Evolutionary conservation across 2,329 filamentous ascomycete species (phyloP).

Genomic region (Diplocarpon rosae): DNA sequence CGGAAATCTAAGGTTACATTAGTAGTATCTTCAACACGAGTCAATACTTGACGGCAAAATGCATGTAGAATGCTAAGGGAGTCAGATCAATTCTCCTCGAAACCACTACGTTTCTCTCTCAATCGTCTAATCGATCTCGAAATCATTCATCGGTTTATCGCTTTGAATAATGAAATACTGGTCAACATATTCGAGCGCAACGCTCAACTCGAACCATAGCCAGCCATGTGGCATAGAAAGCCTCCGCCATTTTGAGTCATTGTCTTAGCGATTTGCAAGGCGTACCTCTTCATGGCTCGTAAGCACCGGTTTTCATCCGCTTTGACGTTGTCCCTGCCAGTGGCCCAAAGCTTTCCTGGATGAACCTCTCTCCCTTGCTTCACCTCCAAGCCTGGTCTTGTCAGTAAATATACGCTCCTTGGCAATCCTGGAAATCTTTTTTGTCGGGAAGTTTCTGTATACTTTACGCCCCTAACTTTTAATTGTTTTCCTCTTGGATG

Average conservation of each 20-base stretch:
- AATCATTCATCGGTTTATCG: no score
- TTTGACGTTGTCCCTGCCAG: slow-evolving; percentile 33
- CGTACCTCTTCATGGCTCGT: slow-evolving; percentile 29
- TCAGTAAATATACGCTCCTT: slow-evolving; percentile 37
- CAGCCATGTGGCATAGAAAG: no score
- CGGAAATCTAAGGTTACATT: no score
- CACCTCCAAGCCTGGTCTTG: slow-evolving; percentile 32
- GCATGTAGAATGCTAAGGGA: no score
- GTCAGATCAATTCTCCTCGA: no score
- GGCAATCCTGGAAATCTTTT: slow-evolving; percentile 33
- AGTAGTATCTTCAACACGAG: no score
- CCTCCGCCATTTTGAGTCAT: neutral
- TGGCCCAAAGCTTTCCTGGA: slow-evolving; percentile 32
- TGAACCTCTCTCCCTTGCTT: slow-evolving; percentile 32
- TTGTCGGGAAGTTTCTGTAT: slow-evolving; percentile 29
- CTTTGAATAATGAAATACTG: no score
- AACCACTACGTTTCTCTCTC: no score
- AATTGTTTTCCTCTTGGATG: neutral
- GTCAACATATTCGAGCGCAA: no score
- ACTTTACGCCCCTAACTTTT: slow-evolving; percentile 10
- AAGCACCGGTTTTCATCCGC: slow-evolving; percentile 33
- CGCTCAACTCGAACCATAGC: slow-evolving; percentile 35
- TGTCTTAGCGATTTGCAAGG: neutral
- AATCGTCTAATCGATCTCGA: no score
- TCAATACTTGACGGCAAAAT: no score